A percentile compares a stretch with the other conserved stretches of the same genome.
phyloP scores from a whole-genome alignment of 306 rosid species.

The Cucumis melo region DNA sequence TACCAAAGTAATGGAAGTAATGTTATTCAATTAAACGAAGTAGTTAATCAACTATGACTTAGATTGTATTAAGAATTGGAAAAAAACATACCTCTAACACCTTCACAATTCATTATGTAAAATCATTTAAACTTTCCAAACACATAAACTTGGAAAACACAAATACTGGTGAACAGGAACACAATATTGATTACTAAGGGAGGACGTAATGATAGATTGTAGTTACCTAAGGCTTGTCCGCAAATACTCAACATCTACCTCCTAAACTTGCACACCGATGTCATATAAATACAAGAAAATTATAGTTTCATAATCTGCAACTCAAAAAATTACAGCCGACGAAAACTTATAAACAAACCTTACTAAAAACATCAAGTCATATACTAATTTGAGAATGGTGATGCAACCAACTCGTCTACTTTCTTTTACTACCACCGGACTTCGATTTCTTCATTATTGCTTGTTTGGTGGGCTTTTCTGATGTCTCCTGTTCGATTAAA shows the following conservation, averaged over 20 bases:
- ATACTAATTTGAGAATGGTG: neutral
- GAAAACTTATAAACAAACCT: neutral
- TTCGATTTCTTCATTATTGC: slow-evolving; percentile 7
- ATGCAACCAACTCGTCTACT: slow-evolving; percentile 1
- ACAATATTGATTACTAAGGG: neutral
- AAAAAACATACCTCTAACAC: neutral
- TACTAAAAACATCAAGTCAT: neutral
- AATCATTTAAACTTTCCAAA: neutral
- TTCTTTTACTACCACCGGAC: slow-evolving; percentile 5
- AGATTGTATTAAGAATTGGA: neutral
- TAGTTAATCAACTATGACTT: neutral
- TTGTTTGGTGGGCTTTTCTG: neutral
- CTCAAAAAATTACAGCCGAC: neutral
- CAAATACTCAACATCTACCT: neutral
- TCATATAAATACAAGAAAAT: neutral
- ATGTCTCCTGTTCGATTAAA: slow-evolving; percentile 1
- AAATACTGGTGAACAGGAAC: neutral
- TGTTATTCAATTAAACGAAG: neutral
- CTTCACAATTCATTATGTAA: neutral
- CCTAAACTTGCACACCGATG: neutral
- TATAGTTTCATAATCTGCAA: neutral
- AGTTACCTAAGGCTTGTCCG: neutral
- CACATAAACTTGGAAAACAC: neutral
- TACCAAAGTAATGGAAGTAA: neutral
- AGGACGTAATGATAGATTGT: neutral